phyloP scores from a whole-genome alignment of 75 land plant genomes.

The Sequoiadendron giganteum region DNA sequence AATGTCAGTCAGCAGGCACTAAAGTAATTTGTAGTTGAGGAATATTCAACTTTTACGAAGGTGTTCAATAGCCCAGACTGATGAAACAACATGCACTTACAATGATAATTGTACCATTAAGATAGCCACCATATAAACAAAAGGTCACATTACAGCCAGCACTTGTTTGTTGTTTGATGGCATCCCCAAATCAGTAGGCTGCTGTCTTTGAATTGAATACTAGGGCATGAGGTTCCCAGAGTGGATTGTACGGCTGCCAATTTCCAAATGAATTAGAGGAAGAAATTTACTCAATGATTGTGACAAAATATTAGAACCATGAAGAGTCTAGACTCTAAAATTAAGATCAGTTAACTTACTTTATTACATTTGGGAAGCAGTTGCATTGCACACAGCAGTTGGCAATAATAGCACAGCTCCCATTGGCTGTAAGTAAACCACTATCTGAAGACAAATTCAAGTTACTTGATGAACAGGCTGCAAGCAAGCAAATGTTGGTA shows the following conservation, averaged over 20 bases:
- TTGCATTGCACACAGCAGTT: too few species aligned
- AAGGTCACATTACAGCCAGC: constrained; percentile 76
- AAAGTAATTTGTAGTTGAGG: background rate
- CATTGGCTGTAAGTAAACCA: constrained; percentile 24
- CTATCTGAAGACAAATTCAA: constrained; percentile 48
- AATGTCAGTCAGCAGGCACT: background rate
- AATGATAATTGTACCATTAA: constrained; percentile 49
- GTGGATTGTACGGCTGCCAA: constrained; percentile 55
- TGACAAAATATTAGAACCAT: constrained; percentile 2
- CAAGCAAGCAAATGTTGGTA: background rate
- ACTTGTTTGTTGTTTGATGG: constrained; percentile 34
- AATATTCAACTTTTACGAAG: background rate
- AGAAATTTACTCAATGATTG: background rate
- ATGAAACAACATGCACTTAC: constrained; percentile 24
- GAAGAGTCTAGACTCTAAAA: background rate
- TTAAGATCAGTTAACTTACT: constrained; percentile 27
- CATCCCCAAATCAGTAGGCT: constrained; percentile 67
- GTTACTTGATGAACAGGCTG: constrained; percentile 70
- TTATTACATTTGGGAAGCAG: constrained; percentile 9
- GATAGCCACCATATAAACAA: constrained; percentile 59
- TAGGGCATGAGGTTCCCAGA: constrained; percentile 60
- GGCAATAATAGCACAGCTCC: too few species aligned
- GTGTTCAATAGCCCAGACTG: background rate
- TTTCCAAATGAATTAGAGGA: constrained; percentile 4
- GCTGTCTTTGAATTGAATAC: constrained; percentile 66